Evolutionary conservation across 2,329 filamentous ascomycete species (phyloP).

Genomic region (Lachnum nothofagi): DNA sequence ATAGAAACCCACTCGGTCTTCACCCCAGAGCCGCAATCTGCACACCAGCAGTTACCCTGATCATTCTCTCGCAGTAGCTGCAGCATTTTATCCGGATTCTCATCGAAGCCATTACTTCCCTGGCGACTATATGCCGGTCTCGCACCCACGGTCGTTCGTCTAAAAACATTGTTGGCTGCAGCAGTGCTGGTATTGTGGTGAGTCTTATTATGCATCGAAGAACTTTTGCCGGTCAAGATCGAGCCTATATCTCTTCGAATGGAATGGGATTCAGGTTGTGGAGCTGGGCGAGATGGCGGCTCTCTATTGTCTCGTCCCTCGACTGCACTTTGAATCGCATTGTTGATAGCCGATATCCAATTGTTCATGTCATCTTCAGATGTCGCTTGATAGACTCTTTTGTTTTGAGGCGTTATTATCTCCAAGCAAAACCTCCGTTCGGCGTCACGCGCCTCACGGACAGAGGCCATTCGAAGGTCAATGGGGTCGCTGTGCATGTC

Average conservation of each 20-base stretch:
- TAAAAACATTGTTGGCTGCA: constrained; percentile 57
- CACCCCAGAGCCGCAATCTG: constrained; percentile 83
- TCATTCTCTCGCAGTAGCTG: constrained; percentile 85
- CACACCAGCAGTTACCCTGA: constrained; percentile 88
- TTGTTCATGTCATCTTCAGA: constrained; percentile 97
- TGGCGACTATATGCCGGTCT: constrained; percentile 68
- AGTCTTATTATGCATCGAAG: constrained; percentile 52
- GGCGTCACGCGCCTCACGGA: constrained; percentile 88
- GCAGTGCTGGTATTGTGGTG: constrained; percentile 42
- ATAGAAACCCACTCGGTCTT: constrained; percentile 99
- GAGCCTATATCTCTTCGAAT: constrained; percentile 84
- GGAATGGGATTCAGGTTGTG: constrained; percentile 42
- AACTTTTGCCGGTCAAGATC: constrained; percentile 86
- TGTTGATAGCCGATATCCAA: constrained; percentile 96
- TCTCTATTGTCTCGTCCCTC: constrained; percentile 67
- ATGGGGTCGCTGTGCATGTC: constrained; percentile 98
- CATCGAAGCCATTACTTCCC: constrained; percentile 68
- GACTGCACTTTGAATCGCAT: constrained; percentile 90
- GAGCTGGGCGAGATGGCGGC: constrained; percentile 38
- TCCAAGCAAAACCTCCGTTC: constrained; percentile 97
- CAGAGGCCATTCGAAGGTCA: constrained; percentile 92
- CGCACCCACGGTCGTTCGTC: constrained; percentile 87
- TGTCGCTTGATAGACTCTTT: constrained; percentile 93
- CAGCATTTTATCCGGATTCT: constrained; percentile 78
- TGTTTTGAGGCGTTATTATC: constrained; percentile 93